Evolutionary conservation across 2,329 filamentous ascomycete genomes (phyloP).

Genomic region (Calcarisporium arbuscula): DNA sequence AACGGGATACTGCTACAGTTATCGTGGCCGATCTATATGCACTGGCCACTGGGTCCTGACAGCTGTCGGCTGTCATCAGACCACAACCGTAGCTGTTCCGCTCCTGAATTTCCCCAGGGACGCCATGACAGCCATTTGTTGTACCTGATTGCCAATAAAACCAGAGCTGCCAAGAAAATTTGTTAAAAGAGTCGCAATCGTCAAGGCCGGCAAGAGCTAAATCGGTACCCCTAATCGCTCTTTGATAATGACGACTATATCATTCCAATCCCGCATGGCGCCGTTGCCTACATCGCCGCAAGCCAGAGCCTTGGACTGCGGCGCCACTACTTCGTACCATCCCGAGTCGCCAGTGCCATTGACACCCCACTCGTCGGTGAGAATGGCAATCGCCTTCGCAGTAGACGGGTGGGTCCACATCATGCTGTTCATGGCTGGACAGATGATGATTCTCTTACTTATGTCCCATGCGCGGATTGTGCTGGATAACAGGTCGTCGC

Average conservation of each 20-base stretch:
- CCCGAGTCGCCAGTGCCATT: too few species aligned
- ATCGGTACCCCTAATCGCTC: conserved; percentile 35
- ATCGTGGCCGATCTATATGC: too few species aligned
- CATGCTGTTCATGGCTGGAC: conserved; percentile 79
- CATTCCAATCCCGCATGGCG: conserved; percentile 75
- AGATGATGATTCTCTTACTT: conserved; percentile 67
- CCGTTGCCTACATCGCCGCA: conserved; percentile 80
- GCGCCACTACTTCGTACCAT: conserved; percentile 61
- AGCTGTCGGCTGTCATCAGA: too few species aligned
- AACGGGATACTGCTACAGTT: too few species aligned
- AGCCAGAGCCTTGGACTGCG: conserved; percentile 68
- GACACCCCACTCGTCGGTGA: conserved; percentile 70
- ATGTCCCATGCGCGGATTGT: conserved; percentile 87
- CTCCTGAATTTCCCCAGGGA: too few species aligned
- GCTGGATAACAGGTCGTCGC: conserved; percentile 67
- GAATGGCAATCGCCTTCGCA: conserved; percentile 57
- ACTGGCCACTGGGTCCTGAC: too few species aligned
- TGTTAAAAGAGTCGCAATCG: too few species aligned
- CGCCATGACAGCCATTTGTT: too few species aligned
- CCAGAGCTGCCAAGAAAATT: too few species aligned
- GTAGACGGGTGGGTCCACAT: conserved; percentile 91
- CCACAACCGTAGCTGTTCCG: too few species aligned
- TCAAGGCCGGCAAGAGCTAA: too few species aligned
- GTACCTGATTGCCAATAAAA: too few species aligned
- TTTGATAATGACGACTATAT: conserved; percentile 64